Evolutionary conservation across 2,329 filamentous ascomycete genomes (phyloP), one percentile per base, ranked within the genome.

Genomic region (Colletotrichum coccodes): DNA sequence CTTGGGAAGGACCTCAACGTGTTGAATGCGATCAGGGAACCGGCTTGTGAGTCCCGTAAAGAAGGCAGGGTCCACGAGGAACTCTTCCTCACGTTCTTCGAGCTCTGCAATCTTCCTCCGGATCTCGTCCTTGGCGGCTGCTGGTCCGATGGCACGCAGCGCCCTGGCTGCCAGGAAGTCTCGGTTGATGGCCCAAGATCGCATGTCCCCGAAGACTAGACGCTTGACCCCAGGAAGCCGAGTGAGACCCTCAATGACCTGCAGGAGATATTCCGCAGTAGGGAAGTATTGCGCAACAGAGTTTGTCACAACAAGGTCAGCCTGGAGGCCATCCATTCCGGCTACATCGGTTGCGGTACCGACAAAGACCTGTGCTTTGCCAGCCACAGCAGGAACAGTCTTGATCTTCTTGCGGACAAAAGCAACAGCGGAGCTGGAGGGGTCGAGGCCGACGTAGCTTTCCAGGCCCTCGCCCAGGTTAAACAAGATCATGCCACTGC

Each of bases 401-500:
- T 68, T 62, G 16, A 65, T 61, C 3, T 63, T 64, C 1, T 56
- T 64, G 8, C 23, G 68, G 21, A 76, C 68, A 26, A 76, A 78
- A 0, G 67, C 58, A 0, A 71, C 71, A 0, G 75, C 76, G 5
- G 32, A 50, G 1, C 46, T 7, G 3, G 76, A 73, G 0, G 74
- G 76, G 0, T 79, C 77, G 26, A 79, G 60, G 0, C 76, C 77
- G 11, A 36, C 28, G 18, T 78, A 78, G 21, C 64, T 73, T 3
- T 71, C 16, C n/a, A 78, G 12, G 3, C 28, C 34, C 14, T 66
- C 3, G 1, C 21, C 53, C 18, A 78, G 50, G 38, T 77, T 78
- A 64, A 79, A 78, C 1, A 79, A 63, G 7, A 78, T 74, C 77
- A 78, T 79, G 0, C 77, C 77, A 0, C 72, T 65, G 3, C 76